These are phyloP conservation scores for Podospora tetraspora DNA, from an alignment of 495 filamentous ascomycete species.

Conservation along the genomic window DNA sequence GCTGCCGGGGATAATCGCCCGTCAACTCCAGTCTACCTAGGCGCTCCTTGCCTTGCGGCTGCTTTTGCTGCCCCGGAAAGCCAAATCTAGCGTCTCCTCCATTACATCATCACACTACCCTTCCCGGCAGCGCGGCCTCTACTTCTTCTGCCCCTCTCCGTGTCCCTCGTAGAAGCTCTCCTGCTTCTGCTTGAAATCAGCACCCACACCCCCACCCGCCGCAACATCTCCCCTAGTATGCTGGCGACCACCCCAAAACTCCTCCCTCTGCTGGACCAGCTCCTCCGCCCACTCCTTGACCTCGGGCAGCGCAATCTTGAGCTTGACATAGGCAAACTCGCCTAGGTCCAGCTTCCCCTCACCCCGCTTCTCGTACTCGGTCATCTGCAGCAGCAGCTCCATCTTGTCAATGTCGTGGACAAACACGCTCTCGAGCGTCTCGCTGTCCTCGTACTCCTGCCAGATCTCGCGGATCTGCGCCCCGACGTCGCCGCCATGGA, in stretches of 20 bases:
- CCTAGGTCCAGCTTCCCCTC: constrained; percentile 63
- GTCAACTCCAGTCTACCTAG: neutral
- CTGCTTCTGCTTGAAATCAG: constrained; percentile 33
- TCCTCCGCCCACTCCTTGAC: constrained; percentile 73
- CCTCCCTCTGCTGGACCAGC: constrained; percentile 68
- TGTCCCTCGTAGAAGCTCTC: constrained; percentile 38
- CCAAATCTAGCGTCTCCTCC: neutral
- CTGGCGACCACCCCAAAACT: constrained; percentile 56
- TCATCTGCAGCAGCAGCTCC: constrained; percentile 88
- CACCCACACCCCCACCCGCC: constrained; percentile 35
- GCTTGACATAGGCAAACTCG: constrained; percentile 76
- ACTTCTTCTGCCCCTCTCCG: constrained; percentile 11
- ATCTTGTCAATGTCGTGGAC: constrained; percentile 98
- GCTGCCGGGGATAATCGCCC: neutral
- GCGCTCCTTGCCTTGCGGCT: constrained; percentile 2
- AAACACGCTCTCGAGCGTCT: constrained; percentile 76
- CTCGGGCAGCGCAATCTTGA: constrained; percentile 67
- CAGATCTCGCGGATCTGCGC: constrained; percentile 69
- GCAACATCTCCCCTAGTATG: constrained; percentile 41
- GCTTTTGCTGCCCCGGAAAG: neutral
- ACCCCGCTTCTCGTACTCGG: constrained; percentile 83
- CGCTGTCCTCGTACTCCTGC: constrained; percentile 86
- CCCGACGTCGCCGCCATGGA: constrained; percentile 62
- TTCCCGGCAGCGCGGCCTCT: constrained; percentile 1
- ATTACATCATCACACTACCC: neutral